Evolutionary conservation across 805 yeast genomes (phyloP).

Genomic region (Candida railenensis): DNA sequence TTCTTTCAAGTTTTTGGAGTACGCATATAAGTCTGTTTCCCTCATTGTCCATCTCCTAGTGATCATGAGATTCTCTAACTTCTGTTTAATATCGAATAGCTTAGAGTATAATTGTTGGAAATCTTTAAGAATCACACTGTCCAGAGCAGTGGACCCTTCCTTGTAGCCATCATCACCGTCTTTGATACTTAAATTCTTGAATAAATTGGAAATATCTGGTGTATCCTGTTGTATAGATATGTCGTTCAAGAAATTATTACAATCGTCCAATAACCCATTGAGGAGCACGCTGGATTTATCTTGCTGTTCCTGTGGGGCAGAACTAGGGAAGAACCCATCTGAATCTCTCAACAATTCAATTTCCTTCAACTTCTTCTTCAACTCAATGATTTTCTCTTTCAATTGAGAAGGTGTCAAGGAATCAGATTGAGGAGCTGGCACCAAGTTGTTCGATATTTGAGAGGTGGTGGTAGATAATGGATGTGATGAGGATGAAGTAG

Average conservation of each 20-base stretch:
- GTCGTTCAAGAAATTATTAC: constrained; percentile 73
- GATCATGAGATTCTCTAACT: constrained; percentile 77
- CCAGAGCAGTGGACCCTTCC: constrained; percentile 1
- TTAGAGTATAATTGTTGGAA: constrained; percentile 44
- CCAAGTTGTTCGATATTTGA: constrained; percentile 3
- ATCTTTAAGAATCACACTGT: not conserved
- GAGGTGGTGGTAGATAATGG: not conserved
- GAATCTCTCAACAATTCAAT: constrained; percentile 47
- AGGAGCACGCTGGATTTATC: constrained; percentile 45
- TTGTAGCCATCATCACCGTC: constrained; percentile 26
- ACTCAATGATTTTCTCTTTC: constrained; percentile 14
- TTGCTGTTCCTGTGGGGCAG: constrained; percentile 19
- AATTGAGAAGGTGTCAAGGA: constrained; percentile 6
- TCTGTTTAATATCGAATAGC: constrained; percentile 63
- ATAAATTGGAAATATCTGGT: constrained; percentile 18
- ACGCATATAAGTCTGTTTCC: constrained; percentile 87
- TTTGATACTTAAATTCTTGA: constrained; percentile 20
- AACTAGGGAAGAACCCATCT: constrained; percentile 49
- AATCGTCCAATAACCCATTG: constrained; percentile 80
- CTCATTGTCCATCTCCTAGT: constrained; percentile 98
- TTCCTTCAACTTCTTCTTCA: constrained; percentile 23
- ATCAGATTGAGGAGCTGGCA: not conserved
- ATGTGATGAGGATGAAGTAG: not conserved
- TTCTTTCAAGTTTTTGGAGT: constrained; percentile 69
- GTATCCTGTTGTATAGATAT: constrained; percentile 46